These are phyloP conservation scores for Beauveria pseudobassiana DNA, from an alignment of 2,329 filamentous ascomycete genomes.

Conservation along the genomic window DNA sequence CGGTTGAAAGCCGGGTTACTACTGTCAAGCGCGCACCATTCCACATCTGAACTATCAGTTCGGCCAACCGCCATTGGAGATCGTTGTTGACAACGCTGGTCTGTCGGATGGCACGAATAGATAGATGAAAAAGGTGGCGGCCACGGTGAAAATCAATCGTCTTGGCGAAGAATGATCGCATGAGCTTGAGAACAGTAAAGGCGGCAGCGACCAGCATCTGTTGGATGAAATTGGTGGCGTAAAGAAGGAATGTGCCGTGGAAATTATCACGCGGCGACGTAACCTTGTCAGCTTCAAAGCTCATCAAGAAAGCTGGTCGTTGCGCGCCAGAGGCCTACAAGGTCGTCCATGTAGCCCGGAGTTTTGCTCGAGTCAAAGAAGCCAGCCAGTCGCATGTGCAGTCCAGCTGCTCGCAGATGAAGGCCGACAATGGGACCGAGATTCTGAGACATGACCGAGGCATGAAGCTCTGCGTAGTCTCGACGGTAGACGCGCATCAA, in stretches of 20 bases:
- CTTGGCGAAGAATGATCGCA: constrained; percentile 67
- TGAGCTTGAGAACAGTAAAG: constrained; percentile 70
- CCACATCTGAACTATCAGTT: constrained; percentile 85
- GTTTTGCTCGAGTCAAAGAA: constrained; percentile 74
- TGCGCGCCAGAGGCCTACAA: constrained; percentile 69
- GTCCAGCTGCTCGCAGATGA: constrained; percentile 62
- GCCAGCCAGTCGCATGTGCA: constrained; percentile 70
- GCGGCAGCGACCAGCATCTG: constrained; percentile 80
- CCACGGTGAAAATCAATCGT: constrained; percentile 64
- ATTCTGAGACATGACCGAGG: constrained; percentile 50
- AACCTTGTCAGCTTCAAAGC: constrained; percentile 45
- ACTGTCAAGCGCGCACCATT: constrained; percentile 54
- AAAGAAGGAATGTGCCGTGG: constrained; percentile 50
- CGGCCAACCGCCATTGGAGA: constrained; percentile 69
- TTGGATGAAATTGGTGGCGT: constrained; percentile 69
- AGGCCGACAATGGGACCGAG: constrained; percentile 54
- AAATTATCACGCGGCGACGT: constrained; percentile 37
- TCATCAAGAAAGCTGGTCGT: constrained; percentile 63
- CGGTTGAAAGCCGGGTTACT: constrained; percentile 39
- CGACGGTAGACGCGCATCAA: constrained; percentile 59
- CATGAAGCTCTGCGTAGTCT: constrained; percentile 56
- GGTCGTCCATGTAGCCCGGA: constrained; percentile 63
- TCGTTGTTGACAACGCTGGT: constrained; percentile 74
- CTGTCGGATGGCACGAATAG: constrained; percentile 61
- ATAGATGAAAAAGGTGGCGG: constrained; percentile 61